Percentiles rank a stretch among this genome's conserved stretches.
These are phyloP conservation scores for Tolypocladium amazonense DNA, from an alignment of 2,329 filamentous ascomycete genomes.

Conservation along the genomic window DNA sequence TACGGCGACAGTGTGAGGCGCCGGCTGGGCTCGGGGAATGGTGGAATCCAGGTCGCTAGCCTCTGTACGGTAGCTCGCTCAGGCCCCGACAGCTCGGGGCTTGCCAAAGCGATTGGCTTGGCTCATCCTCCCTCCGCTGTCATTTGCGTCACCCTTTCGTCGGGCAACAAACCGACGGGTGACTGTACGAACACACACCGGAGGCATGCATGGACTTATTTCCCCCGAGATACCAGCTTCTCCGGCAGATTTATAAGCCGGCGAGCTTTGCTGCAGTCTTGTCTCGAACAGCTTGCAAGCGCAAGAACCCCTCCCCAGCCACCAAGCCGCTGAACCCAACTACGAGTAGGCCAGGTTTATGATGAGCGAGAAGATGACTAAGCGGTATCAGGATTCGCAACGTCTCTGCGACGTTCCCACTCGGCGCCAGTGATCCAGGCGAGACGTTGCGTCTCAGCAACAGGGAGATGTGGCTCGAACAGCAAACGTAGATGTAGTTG, in stretches of 20 bases:
- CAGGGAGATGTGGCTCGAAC: neutral
- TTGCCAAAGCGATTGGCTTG: neutral
- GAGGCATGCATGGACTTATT: too few species aligned
- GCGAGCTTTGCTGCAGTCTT: neutral
- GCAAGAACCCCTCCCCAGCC: neutral
- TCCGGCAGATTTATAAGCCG: neutral
- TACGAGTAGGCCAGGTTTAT: neutral
- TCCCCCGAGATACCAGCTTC: neutral
- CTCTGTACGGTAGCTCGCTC: neutral
- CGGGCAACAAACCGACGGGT: neutral
- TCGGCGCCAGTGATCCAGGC: neutral
- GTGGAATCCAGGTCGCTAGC: neutral
- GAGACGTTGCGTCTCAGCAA: neutral
- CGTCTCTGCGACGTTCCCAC: slow-evolving; percentile 1
- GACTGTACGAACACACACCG: too few species aligned
- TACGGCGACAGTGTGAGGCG: neutral
- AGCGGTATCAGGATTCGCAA: neutral
- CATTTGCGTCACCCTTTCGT: neutral
- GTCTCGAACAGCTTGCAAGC: neutral
- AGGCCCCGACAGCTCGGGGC: neutral
- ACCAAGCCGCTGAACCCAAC: neutral
- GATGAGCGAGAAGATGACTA: neutral
- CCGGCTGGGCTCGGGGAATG: neutral
- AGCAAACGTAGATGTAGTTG: neutral
- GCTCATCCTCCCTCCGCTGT: neutral